Evolutionary conservation across 306 rosid genomes (phyloP).

Genomic region (Malus sylvestris): DNA sequence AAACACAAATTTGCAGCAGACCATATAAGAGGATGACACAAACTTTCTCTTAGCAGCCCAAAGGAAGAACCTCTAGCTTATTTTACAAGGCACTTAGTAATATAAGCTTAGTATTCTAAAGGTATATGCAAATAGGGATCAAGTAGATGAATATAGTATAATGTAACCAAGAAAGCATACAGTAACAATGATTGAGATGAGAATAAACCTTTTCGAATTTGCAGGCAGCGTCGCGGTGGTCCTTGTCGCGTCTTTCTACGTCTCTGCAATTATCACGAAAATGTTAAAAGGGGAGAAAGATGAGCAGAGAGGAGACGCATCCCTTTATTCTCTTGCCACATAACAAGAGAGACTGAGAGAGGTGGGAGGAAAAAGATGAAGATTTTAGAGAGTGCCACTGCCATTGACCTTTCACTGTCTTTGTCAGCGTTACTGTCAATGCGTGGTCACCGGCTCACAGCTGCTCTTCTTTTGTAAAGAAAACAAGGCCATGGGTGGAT

Average conservation of each 20-base stretch:
- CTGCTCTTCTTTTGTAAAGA: conserved; percentile 23
- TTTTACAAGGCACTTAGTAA: background rate
- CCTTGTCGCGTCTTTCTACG: conserved; percentile 10
- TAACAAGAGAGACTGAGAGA: background rate
- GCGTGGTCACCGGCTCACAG: conserved; percentile 25
- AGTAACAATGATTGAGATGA: background rate
- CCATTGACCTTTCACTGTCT: conserved; percentile 9
- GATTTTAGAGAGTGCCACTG: background rate
- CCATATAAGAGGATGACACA: background rate
- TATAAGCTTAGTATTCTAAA: background rate
- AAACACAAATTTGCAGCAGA: background rate
- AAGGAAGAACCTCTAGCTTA: background rate
- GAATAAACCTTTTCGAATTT: conserved; percentile 19
- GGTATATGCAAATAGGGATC: background rate
- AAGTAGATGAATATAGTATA: background rate
- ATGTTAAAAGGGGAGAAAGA: background rate
- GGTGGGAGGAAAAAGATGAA: background rate
- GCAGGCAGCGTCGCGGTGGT: conserved; percentile 4
- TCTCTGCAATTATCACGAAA: conserved; percentile 6
- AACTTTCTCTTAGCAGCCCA: background rate
- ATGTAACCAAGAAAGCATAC: conserved; percentile 1
- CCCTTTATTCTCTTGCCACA: conserved; percentile 25
- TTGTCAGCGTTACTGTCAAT: conserved; percentile 22
- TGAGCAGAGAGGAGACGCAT: conserved; percentile 11
- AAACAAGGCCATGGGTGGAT: conserved; percentile 27